These are phyloP conservation scores for Pseudopithomyces maydicus DNA, from an alignment of 2,329 filamentous ascomycete species.

Conservation along the genomic window DNA sequence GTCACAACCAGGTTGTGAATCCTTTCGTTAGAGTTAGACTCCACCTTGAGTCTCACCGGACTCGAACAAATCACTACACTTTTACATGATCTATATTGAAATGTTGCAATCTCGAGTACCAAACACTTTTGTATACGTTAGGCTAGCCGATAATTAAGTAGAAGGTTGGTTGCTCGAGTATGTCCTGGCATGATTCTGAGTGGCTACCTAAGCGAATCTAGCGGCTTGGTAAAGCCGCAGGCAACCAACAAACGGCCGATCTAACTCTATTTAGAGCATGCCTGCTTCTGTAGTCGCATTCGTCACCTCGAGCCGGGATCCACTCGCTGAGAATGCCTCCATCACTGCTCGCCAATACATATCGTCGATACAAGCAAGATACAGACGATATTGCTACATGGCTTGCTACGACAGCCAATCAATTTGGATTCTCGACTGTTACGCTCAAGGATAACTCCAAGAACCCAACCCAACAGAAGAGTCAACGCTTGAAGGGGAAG, in stretches of 20 bases:
- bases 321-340: constrained; percentile 7
- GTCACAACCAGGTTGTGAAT: too few species aligned
- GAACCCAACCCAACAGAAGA: constrained; percentile 3
- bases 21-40: too few species aligned
- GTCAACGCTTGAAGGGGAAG: constrained; percentile 14
- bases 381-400: constrained; percentile 16
- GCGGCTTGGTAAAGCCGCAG: not conserved
- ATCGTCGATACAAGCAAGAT: constrained; percentile 14
- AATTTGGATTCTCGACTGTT: constrained; percentile 12
- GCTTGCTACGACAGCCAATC: constrained; percentile 15
- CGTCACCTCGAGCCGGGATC: not conserved
- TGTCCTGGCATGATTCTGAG: not conserved
- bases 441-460: not conserved
- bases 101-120: too few species aligned
- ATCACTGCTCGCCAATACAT: constrained; percentile 8
- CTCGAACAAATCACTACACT: too few species aligned
- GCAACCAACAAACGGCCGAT: not conserved
- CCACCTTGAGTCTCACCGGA: too few species aligned
- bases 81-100: too few species aligned
- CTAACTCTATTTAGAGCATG: not conserved
- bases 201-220: not conserved
- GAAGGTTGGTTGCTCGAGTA: too few species aligned
- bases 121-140: too few species aligned
- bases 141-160: too few species aligned
- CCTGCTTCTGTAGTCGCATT: not conserved